phyloP scores from a whole-genome alignment of 805 yeast genomes.

The Lipomyces lipofer region DNA sequence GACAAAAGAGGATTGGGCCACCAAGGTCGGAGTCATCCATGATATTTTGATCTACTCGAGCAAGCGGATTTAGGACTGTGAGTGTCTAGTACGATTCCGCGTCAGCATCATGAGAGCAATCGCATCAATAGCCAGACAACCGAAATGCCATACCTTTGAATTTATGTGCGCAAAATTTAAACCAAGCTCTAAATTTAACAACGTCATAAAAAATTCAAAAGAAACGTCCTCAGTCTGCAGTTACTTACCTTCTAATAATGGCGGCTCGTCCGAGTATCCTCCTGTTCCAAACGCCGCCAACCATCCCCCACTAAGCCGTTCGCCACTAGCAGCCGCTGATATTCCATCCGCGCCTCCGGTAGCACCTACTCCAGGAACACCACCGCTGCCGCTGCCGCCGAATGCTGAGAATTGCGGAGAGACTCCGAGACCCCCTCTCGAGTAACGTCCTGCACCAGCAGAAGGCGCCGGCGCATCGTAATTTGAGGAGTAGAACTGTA shows the following conservation, averaged over 20 bases:
- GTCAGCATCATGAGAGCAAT: background rate
- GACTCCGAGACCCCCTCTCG: constrained; percentile 36
- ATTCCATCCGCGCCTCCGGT: constrained; percentile 38
- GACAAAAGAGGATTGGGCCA: constrained; percentile 88
- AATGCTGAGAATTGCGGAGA: constrained; percentile 17
- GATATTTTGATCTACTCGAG: constrained; percentile 65
- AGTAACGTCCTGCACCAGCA: constrained; percentile 33
- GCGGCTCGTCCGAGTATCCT: constrained; percentile 95
- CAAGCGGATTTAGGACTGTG: constrained; percentile 80
- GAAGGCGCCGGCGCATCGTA: constrained; percentile 27
- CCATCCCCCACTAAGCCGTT: constrained; percentile 66
- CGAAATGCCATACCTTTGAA: constrained; percentile 47
- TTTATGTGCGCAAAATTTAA: constrained; percentile 87
- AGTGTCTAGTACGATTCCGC: constrained; percentile 49
- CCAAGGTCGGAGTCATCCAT: constrained; percentile 91
- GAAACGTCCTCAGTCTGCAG: background rate
- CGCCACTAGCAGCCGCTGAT: constrained; percentile 39
- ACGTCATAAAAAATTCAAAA: background rate
- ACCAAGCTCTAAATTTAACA: constrained; percentile 61
- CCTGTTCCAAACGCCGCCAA: constrained; percentile 89
- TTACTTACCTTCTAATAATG: constrained; percentile 61
- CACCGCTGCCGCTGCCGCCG: constrained; percentile 20
- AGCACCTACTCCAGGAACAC: constrained; percentile 34
- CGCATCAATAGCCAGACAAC: background rate
- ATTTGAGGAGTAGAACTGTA: constrained; percentile 39